A percentile compares a stretch with the other conserved stretches of the same genome.
Conservation (phyloP, 768 basidiomycete genomes). For the Suillus discolor region DNA sequence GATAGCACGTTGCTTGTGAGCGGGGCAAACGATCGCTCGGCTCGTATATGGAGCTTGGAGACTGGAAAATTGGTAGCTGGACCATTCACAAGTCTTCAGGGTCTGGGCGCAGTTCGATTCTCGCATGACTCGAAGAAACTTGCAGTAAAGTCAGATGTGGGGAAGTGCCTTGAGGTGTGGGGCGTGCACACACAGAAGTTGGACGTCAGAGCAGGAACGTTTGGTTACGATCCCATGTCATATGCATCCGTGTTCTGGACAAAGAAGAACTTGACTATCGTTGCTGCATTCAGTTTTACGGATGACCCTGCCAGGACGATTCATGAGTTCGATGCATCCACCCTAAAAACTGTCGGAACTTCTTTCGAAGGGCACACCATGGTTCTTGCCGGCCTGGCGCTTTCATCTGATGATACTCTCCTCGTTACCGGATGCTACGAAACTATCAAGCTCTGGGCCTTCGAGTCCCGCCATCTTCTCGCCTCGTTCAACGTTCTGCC, state of each 20-base stretch:
- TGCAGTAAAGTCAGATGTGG: not conserved
- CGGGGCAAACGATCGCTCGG: not conserved
- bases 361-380: not conserved
- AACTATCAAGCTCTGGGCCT: constrained; percentile 1
- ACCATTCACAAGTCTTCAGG: not conserved
- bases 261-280: not conserved
- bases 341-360: not conserved
- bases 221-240: not conserved
- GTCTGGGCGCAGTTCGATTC: not conserved
- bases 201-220: not conserved
- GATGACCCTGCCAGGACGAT: not conserved
- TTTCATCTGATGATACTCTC: not conserved
- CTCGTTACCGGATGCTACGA: not conserved
- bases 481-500: not conserved
- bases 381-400: not conserved
- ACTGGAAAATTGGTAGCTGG: not conserved
- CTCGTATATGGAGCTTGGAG: not conserved
- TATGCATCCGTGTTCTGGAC: not conserved
- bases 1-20: not conserved
- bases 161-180: not conserved
- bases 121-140: not conserved
- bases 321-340: not conserved
- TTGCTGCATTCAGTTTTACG: not conserved
- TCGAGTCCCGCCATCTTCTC: not conserved
- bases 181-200: not conserved